Evolutionary conservation across 2,329 filamentous ascomycete species (phyloP).

Genomic region (Epichloe sibirici): DNA sequence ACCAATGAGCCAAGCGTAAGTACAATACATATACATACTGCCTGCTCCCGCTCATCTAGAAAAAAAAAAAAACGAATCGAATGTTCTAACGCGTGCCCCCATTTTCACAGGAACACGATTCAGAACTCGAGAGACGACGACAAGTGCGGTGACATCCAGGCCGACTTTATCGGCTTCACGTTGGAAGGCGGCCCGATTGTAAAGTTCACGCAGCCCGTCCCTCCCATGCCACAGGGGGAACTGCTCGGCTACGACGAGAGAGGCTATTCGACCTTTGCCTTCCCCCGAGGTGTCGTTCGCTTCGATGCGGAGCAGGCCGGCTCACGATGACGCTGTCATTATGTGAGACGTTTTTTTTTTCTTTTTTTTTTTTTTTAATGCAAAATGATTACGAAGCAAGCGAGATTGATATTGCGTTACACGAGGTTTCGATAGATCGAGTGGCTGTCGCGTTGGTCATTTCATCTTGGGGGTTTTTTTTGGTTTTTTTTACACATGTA

Average conservation of each 20-base stretch:
- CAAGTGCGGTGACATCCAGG: constrained; percentile 19
- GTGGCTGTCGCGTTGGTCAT: background rate
- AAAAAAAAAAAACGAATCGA: background rate
- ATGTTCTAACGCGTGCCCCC: background rate
- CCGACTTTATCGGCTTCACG: constrained; percentile 31
- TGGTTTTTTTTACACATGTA: background rate
- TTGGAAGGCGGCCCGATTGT: constrained; percentile 34
- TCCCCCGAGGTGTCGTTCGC: constrained; percentile 22
- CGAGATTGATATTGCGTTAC: background rate
- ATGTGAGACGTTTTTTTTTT: too few relatives aligned
- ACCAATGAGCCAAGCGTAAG: constrained; percentile 33
- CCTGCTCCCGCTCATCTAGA: background rate
- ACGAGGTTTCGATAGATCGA: background rate
- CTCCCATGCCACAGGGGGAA: constrained; percentile 18
- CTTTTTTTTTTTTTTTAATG: background rate
- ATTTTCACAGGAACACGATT: constrained; percentile 22
- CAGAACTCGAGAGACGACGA: constrained; percentile 21
- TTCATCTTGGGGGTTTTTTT: background rate
- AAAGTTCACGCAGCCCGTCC: constrained; percentile 26
- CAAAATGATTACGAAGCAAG: background rate
- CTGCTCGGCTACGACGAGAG: constrained; percentile 24
- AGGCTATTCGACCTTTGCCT: constrained; percentile 27
- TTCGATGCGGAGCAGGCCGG: constrained; percentile 15
- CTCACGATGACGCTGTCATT: background rate
- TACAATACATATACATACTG: background rate